Evolutionary conservation across 228 moss, liverwort and hornwort genomes (phyloP).

Genomic region (Sphagnum fallax): DNA sequence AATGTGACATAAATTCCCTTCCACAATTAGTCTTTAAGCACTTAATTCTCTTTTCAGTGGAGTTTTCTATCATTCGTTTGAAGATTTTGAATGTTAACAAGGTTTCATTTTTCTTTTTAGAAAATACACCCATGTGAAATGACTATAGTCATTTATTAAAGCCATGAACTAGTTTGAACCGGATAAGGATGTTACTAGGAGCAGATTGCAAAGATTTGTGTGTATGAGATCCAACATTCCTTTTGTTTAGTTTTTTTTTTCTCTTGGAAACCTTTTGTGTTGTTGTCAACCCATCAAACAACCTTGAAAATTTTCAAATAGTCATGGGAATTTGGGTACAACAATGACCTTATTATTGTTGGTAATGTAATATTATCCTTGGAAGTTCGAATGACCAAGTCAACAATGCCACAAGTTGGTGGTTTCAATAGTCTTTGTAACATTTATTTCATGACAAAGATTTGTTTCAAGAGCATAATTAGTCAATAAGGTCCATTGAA

Average conservation of each 20-base stretch:
- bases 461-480: not conserved
- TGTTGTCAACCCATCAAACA: not conserved
- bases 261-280: not conserved
- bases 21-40: not conserved
- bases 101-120: not conserved
- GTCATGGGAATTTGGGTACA: not conserved
- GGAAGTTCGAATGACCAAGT: not conserved
- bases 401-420: not conserved
- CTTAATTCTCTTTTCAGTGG: not conserved
- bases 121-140: not conserved
- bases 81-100: not conserved
- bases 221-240: not conserved
- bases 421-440: not conserved
- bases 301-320: not conserved
- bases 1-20: not conserved
- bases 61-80: not conserved
- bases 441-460: not conserved
- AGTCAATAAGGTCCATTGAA: not conserved
- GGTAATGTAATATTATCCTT: not conserved
- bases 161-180: not conserved
- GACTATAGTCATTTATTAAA: not conserved
- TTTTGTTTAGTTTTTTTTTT: too few relatives aligned
- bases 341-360: not conserved
- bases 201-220: not conserved
- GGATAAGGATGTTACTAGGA: not conserved